Base-by-base conservation (phyloP, 768 basidiomycete species). In the Termitomyces sp. region DNA sequence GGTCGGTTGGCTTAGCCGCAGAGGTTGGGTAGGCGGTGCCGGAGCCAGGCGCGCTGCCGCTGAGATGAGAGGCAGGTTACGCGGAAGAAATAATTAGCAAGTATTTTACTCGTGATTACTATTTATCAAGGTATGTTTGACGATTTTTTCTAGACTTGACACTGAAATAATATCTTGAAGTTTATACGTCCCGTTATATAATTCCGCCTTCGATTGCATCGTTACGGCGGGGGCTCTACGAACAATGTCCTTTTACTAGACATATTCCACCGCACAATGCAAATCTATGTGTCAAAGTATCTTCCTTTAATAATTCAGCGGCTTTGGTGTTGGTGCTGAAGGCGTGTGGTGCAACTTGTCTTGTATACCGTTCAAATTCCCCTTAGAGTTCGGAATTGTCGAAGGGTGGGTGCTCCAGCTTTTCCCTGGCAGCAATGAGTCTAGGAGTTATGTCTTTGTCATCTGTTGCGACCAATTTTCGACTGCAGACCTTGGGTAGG, bases 11-110 rank as follows among this genome's bases (percentile, higher is more conserved):
- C 73, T 98, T 54, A 77, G 83, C n/a, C 73, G 71, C 36, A 75
- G 86, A 60, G 94, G 94, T 1, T 98, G 93, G 93, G 86, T 83
- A 2, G 87, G 90, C 13, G 75, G 82, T 24, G 82, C 78, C n/a
- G 89, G 90, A 5, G 79, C 87, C 7, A 78, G 74, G 63, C 79
- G 87, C 38, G 91, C 88, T 13, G 84, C 84, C 47, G 63, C 68
- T 26, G 77, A 82, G 61, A 73, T 81, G 75, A 70, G 77, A 48
- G 78, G 80, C 38, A 76, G 72, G 60, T 54, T 82, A 46, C 69
- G 74, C 61, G 75, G 66, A 57, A 65, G 69, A 47, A 60, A 58
- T 30, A 59, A 59, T 57, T 69, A 64, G 7, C 35, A 20, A 51
- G 35, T n/a, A 38, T 24, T 20, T 22, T 51, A 51, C 22, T 24